Percentiles rank a stretch among this genome's conserved stretches.
phyloP scores from a whole-genome alignment of 257 asterid species.

The Thymus mandschuricus region DNA sequence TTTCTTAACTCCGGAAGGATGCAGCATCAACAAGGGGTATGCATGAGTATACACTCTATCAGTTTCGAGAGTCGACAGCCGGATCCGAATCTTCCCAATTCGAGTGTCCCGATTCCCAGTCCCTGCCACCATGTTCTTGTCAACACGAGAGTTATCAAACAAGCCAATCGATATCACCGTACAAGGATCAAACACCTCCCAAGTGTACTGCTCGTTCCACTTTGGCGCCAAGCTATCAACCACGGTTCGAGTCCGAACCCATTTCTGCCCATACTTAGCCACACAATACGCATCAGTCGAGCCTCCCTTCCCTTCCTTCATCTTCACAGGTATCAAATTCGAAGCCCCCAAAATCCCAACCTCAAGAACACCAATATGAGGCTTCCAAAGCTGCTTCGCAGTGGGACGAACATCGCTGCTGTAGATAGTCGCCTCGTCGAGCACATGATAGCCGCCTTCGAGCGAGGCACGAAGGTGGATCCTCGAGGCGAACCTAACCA shows the following conservation, averaged over 20 bases:
- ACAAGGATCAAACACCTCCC: conserved; percentile 96
- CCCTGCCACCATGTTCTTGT: conserved; percentile 43
- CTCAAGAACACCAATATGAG: conserved; percentile 84
- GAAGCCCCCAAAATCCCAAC: conserved; percentile 81
- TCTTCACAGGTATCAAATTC: conserved; percentile 74
- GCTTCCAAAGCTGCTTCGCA: conserved; percentile 91
- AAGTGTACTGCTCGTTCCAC: conserved; percentile 93
- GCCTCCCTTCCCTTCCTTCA: conserved; percentile 89
- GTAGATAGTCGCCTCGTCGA: conserved; percentile 83
- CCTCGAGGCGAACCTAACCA: conserved; percentile 71
- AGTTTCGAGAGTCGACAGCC: conserved; percentile 80
- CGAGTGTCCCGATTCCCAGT: conserved; percentile 56
- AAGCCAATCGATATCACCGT: conserved; percentile 80
- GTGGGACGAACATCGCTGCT: conserved; percentile 88
- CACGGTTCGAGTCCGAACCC: conserved; percentile 83
- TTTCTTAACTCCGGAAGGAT: conserved; percentile 83
- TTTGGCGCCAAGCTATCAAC: conserved; percentile 79
- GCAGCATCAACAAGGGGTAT: conserved; percentile 81
- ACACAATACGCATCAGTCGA: conserved; percentile 77
- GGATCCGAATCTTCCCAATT: conserved; percentile 78
- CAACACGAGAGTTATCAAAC: conserved; percentile 76
- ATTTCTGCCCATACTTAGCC: conserved; percentile 80
- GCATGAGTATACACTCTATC: conserved; percentile 82
- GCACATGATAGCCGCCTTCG: conserved; percentile 92
- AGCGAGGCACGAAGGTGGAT: conserved; percentile 75